Evolutionary conservation across 2,329 filamentous ascomycete species (phyloP), one percentile per base, ranked within the genome.

Genomic region (Neopestalotiopsis rosae): DNA sequence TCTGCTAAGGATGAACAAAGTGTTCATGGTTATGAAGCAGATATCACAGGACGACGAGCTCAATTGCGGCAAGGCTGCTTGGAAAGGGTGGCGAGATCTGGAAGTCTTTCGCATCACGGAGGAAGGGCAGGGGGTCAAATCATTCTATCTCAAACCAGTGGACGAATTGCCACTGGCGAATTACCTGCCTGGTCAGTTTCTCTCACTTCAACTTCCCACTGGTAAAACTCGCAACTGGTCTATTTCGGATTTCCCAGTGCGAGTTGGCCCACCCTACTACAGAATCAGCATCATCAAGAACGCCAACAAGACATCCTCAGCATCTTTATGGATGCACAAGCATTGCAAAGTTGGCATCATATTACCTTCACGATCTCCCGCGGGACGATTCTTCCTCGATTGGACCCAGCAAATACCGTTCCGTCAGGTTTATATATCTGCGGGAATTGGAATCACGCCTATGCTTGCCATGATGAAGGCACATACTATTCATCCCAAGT

Each of bases 381-480:
- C 73, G 6, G 74, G 73, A 5, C 70, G 72, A 13, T 74, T 76
- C 61, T 69, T 67, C 17, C 70, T 75, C 34, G 74, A 76, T 65
- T 71, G 71, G 65, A 45, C 61, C 0, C 68, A 68, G 17, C 12
- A 62, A 30, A 64, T 71, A n/a, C 28, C 69, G 1, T 40, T 67
- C 12, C 69, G 74, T 17, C 72, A 68, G 34, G 66, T 75, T 14
- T 76, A 75, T 24, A 57, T 76, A 32, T 74, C 74, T 9, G 74
- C 74, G 1, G 74, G 74, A 10, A 73, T 76, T 28, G 74, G 74
- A 20, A 71, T 76, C 40, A 76, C 73, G 12, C 73, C 75, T 14
- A 66, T 75, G 52, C 69, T 75, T 12, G 69, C 74, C 52, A 75
- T 75, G 74, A 71, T 74, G 69, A 72, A 73, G 62, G 72, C 71